Evolutionary conservation across 176 grass and related monocot genomes (phyloP), one percentile per base, ranked within the genome.

Genomic region (Oryza brachyantha): DNA sequence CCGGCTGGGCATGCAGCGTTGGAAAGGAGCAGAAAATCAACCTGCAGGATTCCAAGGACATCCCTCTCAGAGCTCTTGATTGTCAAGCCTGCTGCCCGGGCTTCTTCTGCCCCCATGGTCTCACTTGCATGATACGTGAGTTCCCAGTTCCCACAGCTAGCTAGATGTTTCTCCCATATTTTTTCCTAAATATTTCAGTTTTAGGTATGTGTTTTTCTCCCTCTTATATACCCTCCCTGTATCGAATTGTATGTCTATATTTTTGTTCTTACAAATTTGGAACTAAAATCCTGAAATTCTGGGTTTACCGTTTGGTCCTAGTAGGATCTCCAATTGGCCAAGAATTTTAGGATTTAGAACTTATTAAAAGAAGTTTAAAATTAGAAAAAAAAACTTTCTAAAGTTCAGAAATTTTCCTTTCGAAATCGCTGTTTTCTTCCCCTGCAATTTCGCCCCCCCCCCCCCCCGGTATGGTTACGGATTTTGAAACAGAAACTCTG

Each of bases 91-190:
- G 96, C 81, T 99, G 96, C 68, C 74, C 90, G 0, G 96, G 96
- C 1, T 99, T 99, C 83, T 95, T 99, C 34, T 99, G 96, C 72
- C 96, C 96, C 59, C 92, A 93, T 21, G 96, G 92, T 8, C 87
- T 95, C 81, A 99, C 96, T 35, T 99, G 96, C 87, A 99, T 99
- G 96, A 99, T 99, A 39, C 96, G 96, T 99, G 79, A 85, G 85
- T 69, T 34, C 31, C 31, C 31, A 32, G 1, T 32, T 32, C 35
- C 59, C 48, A 14, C 9, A 34, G 4, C 19, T 21, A 16, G 46
- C 46, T 41, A 41, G 13, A 45, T 45, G 11, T 45, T 45, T 45
- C 42, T 45, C 42, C 4, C 5, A 36, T 2, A 36, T 5, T 36
- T 36, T 5, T 36, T 36, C 14, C 13, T 1, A 12, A n/a, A 72